phyloP scores from a whole-genome alignment of 306 rosid species.

The Prunus salicina region DNA sequence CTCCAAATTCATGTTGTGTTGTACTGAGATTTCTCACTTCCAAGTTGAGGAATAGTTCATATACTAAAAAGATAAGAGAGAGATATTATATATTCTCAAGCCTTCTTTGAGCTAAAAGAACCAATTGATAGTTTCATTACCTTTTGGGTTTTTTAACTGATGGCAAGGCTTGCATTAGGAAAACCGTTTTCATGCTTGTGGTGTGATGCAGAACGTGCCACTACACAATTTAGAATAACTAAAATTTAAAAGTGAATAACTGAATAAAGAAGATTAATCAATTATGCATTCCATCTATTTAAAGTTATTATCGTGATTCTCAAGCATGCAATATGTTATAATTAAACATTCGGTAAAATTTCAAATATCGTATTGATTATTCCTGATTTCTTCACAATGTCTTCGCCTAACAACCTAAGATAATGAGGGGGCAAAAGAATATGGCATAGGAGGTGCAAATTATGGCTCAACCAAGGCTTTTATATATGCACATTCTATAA shows the following conservation, averaged over 20 bases:
- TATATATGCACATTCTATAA: background rate
- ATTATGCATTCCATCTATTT: background rate
- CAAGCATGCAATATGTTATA: too few species aligned
- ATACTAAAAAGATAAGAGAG: background rate
- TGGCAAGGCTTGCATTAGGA: background rate
- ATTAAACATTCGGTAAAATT: too few species aligned
- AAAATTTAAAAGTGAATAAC: background rate
- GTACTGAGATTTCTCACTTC: background rate
- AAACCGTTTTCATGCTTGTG: background rate
- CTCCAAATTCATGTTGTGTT: background rate
- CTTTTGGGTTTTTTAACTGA: background rate
- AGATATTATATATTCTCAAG: background rate
- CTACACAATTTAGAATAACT: background rate
- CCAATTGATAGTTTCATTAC: background rate
- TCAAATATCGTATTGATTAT: too few species aligned
- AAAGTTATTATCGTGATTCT: background rate
- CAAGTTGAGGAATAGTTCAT: background rate
- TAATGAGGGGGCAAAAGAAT: background rate
- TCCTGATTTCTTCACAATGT: too few species aligned
- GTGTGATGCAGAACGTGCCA: background rate
- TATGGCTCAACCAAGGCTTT: background rate
- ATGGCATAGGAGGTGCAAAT: background rate
- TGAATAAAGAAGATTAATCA: background rate
- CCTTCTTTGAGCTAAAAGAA: background rate
- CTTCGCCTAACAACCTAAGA: background rate